Evolutionary conservation across 2,329 filamentous ascomycete genomes (phyloP), one percentile per base, ranked within the genome.

Genomic region (Phyllosticta citriasiana): DNA sequence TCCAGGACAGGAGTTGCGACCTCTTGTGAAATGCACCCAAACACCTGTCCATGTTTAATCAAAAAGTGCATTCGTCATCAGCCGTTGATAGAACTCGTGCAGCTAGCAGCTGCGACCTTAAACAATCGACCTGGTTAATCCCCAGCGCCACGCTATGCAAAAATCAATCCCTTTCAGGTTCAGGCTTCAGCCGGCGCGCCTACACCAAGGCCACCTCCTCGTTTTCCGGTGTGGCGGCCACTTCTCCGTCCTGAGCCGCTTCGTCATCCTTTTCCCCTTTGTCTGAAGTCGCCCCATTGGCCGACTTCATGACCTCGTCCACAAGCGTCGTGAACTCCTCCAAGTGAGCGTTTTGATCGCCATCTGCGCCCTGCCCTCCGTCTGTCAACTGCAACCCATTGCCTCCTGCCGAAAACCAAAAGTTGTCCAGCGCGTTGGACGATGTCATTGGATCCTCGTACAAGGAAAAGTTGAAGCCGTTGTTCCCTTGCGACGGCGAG

Each of bases 391-490:
- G 66, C 25, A 54, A 62, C 4, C 65, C 55, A 61, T 74, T 70
- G 55, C 66, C 72, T 16, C 66, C 67, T 14, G 65, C 64, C 55
- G 74, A 74, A 35, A 73, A 70, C 58, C 58, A 60, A 16, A 60
- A 60, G 19, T 56, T 60, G 19, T 51, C 53, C 40, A 47, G 40
- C 40, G 40, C n/a, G 40, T 47, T 47, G 0, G 67, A 63, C 10
- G 71, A 72, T 4, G 72, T 73, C 26, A 65, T 68, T 10, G 73
- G 71, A 47, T 75, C 73, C 55, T 75, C 73, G 61, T 73, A 75
- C 10, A 75, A 63, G 16, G 69, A 66, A 40, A 75, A 75, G n/a
- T 57, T 61, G 55, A 61, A 61, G 7, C 16, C 52, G 12, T 54
- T 33, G 30, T 27, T 24, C 6, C 68, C 40, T 25, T 66, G 65